phyloP scores from a whole-genome alignment of 2,329 filamentous ascomycete genomes.

The Colletotrichum truncatum region DNA sequence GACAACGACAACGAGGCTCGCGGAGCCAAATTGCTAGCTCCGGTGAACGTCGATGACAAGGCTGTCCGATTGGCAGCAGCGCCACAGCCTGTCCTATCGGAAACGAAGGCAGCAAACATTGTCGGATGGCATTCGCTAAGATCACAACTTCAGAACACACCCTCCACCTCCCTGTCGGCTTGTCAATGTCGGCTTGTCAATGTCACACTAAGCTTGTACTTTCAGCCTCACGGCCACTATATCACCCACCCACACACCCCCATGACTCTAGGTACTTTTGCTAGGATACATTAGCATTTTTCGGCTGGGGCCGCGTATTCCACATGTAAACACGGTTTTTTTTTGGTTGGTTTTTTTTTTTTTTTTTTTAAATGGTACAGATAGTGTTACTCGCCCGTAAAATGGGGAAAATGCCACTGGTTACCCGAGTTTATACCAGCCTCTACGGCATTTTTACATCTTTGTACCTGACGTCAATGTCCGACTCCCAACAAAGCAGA shows the following conservation, averaged over 20 bases:
- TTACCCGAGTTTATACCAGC: neutral
- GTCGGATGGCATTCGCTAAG: neutral
- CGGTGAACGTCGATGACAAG: neutral
- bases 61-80: neutral
- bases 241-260: neutral
- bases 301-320: constrained; percentile 11
- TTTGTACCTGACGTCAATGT: neutral
- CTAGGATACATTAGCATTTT: constrained; percentile 10
- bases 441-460: neutral
- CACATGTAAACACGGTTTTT: constrained; percentile 11
- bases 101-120: neutral
- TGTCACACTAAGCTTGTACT: neutral
- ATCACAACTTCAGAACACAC: neutral
- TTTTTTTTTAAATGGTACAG: too few relatives aligned
- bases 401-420: neutral
- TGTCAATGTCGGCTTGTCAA: neutral
- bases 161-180: neutral
- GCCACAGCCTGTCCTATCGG: neutral
- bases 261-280: neutral
- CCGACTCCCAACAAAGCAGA: neutral
- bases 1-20: neutral
- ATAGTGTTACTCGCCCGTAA: neutral
- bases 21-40: neutral
- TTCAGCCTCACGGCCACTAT: neutral
- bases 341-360: too few relatives aligned